phyloP scores from a whole-genome alignment of 805 yeast species.

The Tetrapisispora fleetii region DNA sequence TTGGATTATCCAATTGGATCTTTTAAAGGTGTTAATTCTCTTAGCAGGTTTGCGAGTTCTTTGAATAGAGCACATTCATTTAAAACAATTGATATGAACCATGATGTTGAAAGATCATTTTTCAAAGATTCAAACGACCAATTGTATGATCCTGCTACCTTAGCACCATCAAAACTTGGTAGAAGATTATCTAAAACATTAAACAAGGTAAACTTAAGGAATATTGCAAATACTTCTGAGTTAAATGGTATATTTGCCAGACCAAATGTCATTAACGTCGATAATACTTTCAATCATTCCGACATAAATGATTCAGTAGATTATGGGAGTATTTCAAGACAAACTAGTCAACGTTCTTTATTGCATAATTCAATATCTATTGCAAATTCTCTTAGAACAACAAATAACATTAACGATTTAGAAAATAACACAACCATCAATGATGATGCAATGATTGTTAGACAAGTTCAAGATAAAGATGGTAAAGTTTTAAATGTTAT shows the following conservation, averaged over 20 bases:
- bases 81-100: constrained; percentile 39
- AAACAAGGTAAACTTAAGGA: constrained; percentile 3
- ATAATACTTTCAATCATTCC: constrained; percentile 3
- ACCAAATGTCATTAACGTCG: constrained; percentile 19
- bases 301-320: constrained; percentile 6
- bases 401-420: constrained; percentile 14
- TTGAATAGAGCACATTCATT: constrained; percentile 71
- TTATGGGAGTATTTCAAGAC: constrained; percentile 4
- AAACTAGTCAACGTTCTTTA: constrained; percentile 13
- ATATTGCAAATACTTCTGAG: constrained; percentile 13
- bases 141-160: constrained; percentile 54
- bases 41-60: constrained; percentile 73
- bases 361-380: constrained; percentile 35
- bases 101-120: constrained; percentile 44
- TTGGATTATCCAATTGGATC: constrained; percentile 45
- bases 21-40: constrained; percentile 55
- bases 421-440: constrained; percentile 26
- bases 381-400: constrained; percentile 16
- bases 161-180: constrained; percentile 58
- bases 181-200: constrained; percentile 52
- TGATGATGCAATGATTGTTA: constrained; percentile 44
- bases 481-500: constrained; percentile 63
- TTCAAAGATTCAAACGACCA: constrained; percentile 53
- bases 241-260: constrained; percentile 10
- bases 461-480: constrained; percentile 57